These are phyloP conservation scores for Astrothelium subdiscretum DNA, from an alignment of 495 filamentous ascomycete species.

Conservation along the genomic window DNA sequence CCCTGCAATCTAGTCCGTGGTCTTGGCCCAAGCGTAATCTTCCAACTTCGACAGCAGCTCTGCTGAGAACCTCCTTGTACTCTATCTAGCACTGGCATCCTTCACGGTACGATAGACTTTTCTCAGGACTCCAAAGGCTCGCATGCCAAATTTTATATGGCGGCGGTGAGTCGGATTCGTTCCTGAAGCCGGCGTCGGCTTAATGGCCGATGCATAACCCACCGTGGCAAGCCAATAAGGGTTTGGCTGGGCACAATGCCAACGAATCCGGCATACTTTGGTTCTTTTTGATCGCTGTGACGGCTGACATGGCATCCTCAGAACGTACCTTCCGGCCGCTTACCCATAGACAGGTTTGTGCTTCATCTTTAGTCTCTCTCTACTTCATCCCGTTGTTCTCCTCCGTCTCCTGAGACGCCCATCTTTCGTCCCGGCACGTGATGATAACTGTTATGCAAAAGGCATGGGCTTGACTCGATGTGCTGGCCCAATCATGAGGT, in stretches of 20 bases:
- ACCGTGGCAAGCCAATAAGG: not conserved
- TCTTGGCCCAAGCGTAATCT: not conserved
- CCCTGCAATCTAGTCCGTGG: not conserved
- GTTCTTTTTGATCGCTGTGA: not conserved
- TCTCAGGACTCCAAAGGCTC: no score
- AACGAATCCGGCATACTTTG: slow-evolving; percentile 1
- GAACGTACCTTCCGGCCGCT: not conserved
- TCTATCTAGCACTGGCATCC: no score
- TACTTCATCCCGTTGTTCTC: not conserved
- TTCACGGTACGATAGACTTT: no score
- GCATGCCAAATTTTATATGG: not conserved
- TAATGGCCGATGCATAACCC: not conserved
- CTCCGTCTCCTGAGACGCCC: not conserved
- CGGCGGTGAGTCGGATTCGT: not conserved
- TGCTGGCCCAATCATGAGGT: not conserved
- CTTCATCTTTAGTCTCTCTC: not conserved
- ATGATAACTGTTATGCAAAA: not conserved
- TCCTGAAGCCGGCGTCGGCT: not conserved
- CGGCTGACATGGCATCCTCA: not conserved
- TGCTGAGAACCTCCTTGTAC: not conserved
- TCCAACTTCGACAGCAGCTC: not conserved
- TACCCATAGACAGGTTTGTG: not conserved
- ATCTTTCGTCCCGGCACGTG: not conserved
- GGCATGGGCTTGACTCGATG: not conserved
- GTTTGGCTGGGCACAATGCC: not conserved